A percentile compares a stretch with the other conserved stretches of the same genome.
Conservation (phyloP, 116 monocot species). For the Zostera marina region DNA sequence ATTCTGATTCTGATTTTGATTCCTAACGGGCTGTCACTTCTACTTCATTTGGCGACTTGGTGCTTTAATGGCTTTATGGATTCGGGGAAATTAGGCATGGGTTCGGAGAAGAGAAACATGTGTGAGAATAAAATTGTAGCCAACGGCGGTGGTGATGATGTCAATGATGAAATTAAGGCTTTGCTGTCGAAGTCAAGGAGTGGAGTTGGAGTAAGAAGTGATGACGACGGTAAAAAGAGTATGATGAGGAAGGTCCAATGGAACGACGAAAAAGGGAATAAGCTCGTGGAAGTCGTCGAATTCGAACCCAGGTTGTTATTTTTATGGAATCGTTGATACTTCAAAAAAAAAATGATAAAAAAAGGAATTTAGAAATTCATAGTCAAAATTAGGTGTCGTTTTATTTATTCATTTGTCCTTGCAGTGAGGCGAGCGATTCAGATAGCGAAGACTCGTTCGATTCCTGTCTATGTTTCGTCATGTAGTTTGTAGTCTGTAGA, state of each 20-base stretch:
- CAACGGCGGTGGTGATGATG: background rate
- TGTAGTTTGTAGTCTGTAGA: too few relatives aligned
- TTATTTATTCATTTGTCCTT: background rate
- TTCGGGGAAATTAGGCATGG: background rate
- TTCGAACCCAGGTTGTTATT: constrained; percentile 26
- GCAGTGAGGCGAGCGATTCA: constrained; percentile 3
- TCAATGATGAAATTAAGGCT: background rate
- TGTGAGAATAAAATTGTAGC: too few relatives aligned
- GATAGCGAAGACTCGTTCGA: constrained; percentile 1
- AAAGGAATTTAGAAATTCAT: too few relatives aligned
- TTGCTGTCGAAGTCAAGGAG: background rate
- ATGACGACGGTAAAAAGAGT: background rate
- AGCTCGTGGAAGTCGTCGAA: constrained; percentile 34
- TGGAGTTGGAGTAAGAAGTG: background rate
- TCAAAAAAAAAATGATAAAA: too few relatives aligned
- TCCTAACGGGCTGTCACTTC: too few relatives aligned
- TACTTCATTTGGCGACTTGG: too few relatives aligned
- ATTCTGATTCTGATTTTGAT: too few relatives aligned
- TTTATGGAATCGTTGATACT: too few relatives aligned
- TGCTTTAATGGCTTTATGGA: too few relatives aligned
- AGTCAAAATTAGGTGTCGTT: background rate
- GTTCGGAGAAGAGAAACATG: background rate
- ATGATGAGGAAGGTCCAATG: constrained; percentile 32
- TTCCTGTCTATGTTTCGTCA: constrained; percentile 2
- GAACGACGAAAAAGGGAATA: constrained; percentile 33